A percentile compares a stretch with the other conserved stretches of the same genome.
These are phyloP conservation scores for Penicillium odoratum DNA, from an alignment of 495 filamentous ascomycete genomes.

Conservation along the genomic window DNA sequence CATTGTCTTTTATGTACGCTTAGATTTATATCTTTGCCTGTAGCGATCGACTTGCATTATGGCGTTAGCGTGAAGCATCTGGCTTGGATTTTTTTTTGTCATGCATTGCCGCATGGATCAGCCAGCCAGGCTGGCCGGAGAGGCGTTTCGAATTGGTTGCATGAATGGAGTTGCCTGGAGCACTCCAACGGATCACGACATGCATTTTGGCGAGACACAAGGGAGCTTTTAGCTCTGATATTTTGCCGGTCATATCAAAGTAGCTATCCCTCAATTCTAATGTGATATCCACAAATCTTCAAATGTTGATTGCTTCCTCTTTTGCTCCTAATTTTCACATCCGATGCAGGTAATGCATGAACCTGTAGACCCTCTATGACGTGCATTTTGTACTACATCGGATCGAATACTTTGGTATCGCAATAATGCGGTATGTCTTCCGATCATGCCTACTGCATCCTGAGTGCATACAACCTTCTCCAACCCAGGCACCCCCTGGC, in stretches of 20 bases:
- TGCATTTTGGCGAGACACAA: slow-evolving; percentile 20
- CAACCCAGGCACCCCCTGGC: slow-evolving; percentile 69
- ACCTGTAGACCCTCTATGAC: not conserved
- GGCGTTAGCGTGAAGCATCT: slow-evolving; percentile 26
- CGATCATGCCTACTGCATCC: not conserved
- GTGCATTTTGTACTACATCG: not conserved
- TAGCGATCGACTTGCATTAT: slow-evolving; percentile 29
- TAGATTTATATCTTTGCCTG: slow-evolving; percentile 13
- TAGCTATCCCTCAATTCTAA: slow-evolving; percentile 2
- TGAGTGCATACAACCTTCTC: slow-evolving; percentile 61
- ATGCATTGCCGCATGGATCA: slow-evolving; percentile 16
- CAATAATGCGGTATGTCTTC: too few species aligned
- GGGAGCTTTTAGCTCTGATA: slow-evolving; percentile 5
- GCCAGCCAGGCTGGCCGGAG: slow-evolving; percentile 8
- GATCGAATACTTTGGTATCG: not conserved
- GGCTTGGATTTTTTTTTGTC: slow-evolving; percentile 14
- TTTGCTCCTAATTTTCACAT: not conserved
- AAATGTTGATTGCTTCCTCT: not conserved
- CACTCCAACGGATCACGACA: slow-evolving; percentile 22
- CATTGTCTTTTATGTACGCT: not conserved
- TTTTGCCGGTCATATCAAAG: slow-evolving; percentile 2
- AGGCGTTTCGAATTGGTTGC: slow-evolving; percentile 25
- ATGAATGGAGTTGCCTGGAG: slow-evolving; percentile 29
- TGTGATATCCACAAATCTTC: slow-evolving; percentile 5
- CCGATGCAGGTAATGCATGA: not conserved